A percentile compares a stretch with the other conserved stretches of the same genome.
Evolutionary conservation across 306 rosid species (phyloP).

Genomic region (Gynostemma pentaphyllum): DNA sequence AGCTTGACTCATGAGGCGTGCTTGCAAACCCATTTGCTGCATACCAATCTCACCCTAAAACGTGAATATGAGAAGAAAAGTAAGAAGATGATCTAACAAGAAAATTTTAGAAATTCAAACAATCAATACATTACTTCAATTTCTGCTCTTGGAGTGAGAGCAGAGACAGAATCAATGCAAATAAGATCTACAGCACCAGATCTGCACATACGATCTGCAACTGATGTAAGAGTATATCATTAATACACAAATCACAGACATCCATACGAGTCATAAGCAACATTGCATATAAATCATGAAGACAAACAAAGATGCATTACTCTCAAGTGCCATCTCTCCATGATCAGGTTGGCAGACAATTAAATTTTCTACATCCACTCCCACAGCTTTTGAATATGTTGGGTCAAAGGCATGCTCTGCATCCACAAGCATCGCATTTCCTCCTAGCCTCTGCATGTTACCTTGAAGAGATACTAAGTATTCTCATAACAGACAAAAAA

Average conservation of each 20-base stretch:
- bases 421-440: constrained; percentile 99
- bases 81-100: constrained; percentile 15
- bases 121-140: constrained; percentile 49
- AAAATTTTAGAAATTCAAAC: constrained; percentile 6
- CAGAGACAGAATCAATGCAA: constrained; percentile 95
- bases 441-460: constrained; percentile 74
- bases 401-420: constrained; percentile 99
- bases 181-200: constrained; percentile 96
- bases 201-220: constrained; percentile 99
- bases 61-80: constrained; percentile 8
- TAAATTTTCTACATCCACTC: constrained; percentile 94
- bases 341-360: constrained; percentile 98
- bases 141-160: constrained; percentile 98
- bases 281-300: constrained; percentile 16
- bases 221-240: constrained; percentile 35
- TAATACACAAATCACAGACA: constrained; percentile 3
- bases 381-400: constrained; percentile 84
- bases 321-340: constrained; percentile 99
- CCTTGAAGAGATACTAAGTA: constrained; percentile 16
- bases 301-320: constrained; percentile 35
- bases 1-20: constrained; percentile 99
- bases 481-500: constrained; percentile 11
- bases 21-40: constrained; percentile 99
- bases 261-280: neutral
- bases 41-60: constrained; percentile 93